Evolutionary conservation across 352 stramenopile genomes (phyloP).

Genomic region (Phytophthora ramorum): DNA sequence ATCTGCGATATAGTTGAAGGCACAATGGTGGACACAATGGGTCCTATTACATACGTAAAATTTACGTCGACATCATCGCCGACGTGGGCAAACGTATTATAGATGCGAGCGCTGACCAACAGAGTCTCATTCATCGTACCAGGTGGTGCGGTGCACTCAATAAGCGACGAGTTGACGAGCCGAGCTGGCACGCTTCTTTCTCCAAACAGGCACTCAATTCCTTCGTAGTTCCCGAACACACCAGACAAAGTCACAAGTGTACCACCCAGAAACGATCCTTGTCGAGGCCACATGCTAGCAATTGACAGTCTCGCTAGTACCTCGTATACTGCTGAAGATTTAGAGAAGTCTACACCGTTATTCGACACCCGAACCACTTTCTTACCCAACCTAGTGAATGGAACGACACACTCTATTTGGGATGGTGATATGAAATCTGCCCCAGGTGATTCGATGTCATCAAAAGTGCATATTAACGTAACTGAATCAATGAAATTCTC

Average conservation of each 20-base stretch:
- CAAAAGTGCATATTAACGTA: conserved; percentile 55
- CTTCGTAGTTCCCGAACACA: conserved; percentile 42
- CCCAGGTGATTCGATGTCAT: conserved; percentile 28
- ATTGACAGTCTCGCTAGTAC: conserved; percentile 49
- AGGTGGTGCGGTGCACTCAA: conserved; percentile 45
- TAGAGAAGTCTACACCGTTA: conserved; percentile 63
- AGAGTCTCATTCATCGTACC: conserved; percentile 17
- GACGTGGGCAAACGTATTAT: conserved; percentile 35
- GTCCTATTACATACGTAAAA: conserved; percentile 40
- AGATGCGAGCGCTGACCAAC: conserved; percentile 30
- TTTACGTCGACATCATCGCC: conserved; percentile 5
- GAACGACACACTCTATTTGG: conserved; percentile 61
- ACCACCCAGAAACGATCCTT: conserved; percentile 45
- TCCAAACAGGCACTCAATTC: conserved; percentile 55
- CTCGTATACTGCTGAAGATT: conserved; percentile 29
- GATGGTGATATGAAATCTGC: conserved; percentile 51
- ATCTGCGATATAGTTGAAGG: conserved; percentile 49
- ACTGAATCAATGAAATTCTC: conserved; percentile 60
- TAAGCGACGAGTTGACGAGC: conserved; percentile 31
- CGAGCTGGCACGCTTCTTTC: conserved; percentile 28
- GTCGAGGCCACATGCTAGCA: conserved; percentile 33
- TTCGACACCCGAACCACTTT: conserved; percentile 60
- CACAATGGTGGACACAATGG: conserved; percentile 32
- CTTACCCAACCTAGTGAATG: conserved; percentile 47
- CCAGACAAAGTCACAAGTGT: conserved; percentile 45